These are phyloP conservation scores for Coemansia sp. DNA, from an alignment of 192 early-diverging fungal species.

Conservation along the genomic window DNA sequence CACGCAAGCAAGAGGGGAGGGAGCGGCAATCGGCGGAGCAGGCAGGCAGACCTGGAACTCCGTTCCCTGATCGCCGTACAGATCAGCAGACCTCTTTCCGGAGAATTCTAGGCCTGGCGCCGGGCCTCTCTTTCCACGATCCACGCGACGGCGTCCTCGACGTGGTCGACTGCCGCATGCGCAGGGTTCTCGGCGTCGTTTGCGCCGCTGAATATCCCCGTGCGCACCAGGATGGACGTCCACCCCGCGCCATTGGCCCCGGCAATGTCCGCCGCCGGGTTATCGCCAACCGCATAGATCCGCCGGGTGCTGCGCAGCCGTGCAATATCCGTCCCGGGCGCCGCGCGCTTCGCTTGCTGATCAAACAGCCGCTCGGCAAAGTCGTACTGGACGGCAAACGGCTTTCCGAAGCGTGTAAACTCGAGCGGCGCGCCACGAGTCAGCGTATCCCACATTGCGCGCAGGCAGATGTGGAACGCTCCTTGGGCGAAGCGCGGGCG, in stretches of 20 bases:
- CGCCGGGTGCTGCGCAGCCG: conserved; percentile 8
- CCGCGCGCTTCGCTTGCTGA: conserved; percentile 11
- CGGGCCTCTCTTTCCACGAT: conserved; percentile 27
- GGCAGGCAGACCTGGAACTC: too few relatives aligned
- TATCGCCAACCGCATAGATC: conserved; percentile 61
- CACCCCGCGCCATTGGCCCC: conserved; percentile 70
- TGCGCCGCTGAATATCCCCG: conserved; percentile 57
- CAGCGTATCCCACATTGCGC: conserved; percentile 57
- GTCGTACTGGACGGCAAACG: conserved; percentile 65
- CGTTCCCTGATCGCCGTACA: too few relatives aligned
- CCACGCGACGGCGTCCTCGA: conserved; percentile 58
- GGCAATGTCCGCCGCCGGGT: conserved; percentile 65
- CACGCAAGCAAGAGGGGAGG: too few relatives aligned
- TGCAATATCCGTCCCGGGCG: conserved; percentile 1
- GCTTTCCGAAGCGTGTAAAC: conserved; percentile 78
- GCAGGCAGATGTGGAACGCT: conserved; percentile 65
- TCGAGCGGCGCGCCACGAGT: conserved; percentile 44
- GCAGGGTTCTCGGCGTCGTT: conserved; percentile 56
- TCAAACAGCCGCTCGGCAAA: conserved; percentile 58
- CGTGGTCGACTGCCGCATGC: conserved; percentile 53
- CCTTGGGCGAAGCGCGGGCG: conserved; percentile 77
- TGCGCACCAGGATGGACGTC: conserved; percentile 65
- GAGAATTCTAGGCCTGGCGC: too few relatives aligned
- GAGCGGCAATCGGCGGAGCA: too few relatives aligned
- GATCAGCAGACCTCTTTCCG: too few relatives aligned